A percentile compares a stretch with the other conserved stretches of the same genome.
Evolutionary conservation across 768 basidiomycete species (phyloP).

Genomic region (Gymnopilus dilepis): DNA sequence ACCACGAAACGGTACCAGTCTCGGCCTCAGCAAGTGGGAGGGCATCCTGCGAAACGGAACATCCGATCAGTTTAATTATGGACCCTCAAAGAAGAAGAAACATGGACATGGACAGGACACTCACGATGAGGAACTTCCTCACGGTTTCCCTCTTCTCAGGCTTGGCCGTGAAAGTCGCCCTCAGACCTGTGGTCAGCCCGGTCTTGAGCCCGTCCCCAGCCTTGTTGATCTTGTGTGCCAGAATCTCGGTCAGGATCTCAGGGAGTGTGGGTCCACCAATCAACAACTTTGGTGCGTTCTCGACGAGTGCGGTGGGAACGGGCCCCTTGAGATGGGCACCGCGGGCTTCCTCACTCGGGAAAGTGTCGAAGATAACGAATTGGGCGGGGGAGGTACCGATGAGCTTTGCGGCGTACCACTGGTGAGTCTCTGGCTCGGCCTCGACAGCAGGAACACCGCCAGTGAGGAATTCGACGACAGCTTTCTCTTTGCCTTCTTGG

Average conservation of each 20-base stretch:
- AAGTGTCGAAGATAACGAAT: constrained; percentile 47
- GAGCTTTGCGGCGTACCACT: constrained; percentile 43
- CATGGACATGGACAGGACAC: constrained; percentile 20
- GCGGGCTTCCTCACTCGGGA: constrained; percentile 38
- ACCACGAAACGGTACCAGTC: constrained; percentile 41
- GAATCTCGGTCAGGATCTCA: constrained; percentile 26
- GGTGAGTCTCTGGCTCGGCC: constrained; percentile 40
- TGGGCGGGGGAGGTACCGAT: constrained; percentile 26
- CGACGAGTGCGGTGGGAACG: constrained; percentile 40
- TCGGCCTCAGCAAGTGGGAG: constrained; percentile 41
- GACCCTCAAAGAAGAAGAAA: neutral
- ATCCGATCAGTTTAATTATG: neutral
- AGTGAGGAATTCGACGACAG: constrained; percentile 35
- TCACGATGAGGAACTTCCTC: constrained; percentile 41
- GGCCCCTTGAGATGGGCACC: constrained; percentile 40
- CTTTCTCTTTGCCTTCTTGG: constrained; percentile 21
- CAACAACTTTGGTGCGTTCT: constrained; percentile 36
- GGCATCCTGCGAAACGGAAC: constrained; percentile 29
- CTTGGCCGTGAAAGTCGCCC: constrained; percentile 41
- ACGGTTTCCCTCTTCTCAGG: constrained; percentile 39
- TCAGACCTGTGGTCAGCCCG: constrained; percentile 36
- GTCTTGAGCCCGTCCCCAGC: constrained; percentile 25
- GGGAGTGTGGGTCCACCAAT: constrained; percentile 32
- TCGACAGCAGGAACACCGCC: constrained; percentile 33
- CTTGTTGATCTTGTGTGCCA: constrained; percentile 37